Percentiles rank a stretch among this genome's conserved stretches.
These are phyloP conservation scores for Kipferlia bialata DNA, from an alignment of 78 protist species.

Conservation along the genomic window DNA sequence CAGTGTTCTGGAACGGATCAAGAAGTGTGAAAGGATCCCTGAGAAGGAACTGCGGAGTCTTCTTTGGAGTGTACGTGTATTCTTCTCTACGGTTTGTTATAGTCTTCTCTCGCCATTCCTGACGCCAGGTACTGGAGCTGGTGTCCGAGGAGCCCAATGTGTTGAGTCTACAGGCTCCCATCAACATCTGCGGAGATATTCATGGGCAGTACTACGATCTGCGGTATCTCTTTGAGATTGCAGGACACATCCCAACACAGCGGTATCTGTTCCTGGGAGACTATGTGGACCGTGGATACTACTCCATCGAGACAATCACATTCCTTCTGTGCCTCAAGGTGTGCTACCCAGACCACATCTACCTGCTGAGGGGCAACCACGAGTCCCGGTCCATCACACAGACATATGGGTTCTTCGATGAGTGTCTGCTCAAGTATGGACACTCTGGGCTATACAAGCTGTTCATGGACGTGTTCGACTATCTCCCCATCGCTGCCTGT, in stretches of 20 bases:
- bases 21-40: no score
- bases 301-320: slow-evolving; percentile 69
- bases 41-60: no score
- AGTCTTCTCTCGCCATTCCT: no score
- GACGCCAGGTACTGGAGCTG: no score
- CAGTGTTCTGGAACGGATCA: no score
- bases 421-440: slow-evolving; percentile 90
- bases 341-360: slow-evolving; percentile 69
- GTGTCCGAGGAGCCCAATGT: no score
- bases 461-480: slow-evolving; percentile 84
- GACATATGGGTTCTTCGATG: slow-evolving; percentile 91
- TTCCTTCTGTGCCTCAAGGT: slow-evolving; percentile 41
- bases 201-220: slow-evolving; percentile 23
- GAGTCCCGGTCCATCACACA: slow-evolving; percentile 84
- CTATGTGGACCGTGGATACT: slow-evolving; percentile 87
- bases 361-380: slow-evolving; percentile 88
- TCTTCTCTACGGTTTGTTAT: no score
- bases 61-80: no score
- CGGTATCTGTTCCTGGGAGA: slow-evolving; percentile 47
- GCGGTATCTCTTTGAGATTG: neutral
- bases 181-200: slow-evolving; percentile 21
- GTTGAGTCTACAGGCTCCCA: slow-evolving; percentile 1
- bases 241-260: slow-evolving; percentile 3
- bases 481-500: slow-evolving; percentile 71
- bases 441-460: slow-evolving; percentile 79